These are phyloP conservation scores for Chenopodium album DNA, from an alignment of 148 eudicot species.

Conservation along the genomic window DNA sequence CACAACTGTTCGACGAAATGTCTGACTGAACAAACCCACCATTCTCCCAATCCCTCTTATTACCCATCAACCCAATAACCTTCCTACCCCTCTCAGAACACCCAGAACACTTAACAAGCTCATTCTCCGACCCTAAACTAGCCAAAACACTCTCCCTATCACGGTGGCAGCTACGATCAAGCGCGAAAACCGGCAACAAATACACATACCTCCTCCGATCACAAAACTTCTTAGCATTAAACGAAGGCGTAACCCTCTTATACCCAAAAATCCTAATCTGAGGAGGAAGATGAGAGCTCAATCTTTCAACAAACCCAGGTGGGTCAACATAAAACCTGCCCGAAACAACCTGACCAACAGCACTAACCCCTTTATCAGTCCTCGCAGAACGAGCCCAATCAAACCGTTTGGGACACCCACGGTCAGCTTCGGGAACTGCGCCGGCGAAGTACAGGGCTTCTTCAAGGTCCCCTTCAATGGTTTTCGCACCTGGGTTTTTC, in stretches of 20 bases:
- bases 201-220: conserved; percentile 84
- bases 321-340: conserved; percentile 83
- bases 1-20: conserved; percentile 24
- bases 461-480: conserved; percentile 91
- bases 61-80: conserved; percentile 74
- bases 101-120: conserved; percentile 69
- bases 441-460: conserved; percentile 74
- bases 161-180: conserved; percentile 66
- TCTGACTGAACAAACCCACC: conserved; percentile 3
- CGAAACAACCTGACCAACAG: conserved; percentile 86
- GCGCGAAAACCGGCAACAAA: conserved; percentile 82
- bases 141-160: conserved; percentile 91
- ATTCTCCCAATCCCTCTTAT: conserved; percentile 22
- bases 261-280: conserved; percentile 75
- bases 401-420: conserved; percentile 53
- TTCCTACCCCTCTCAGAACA: conserved; percentile 91
- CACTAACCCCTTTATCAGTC: conserved; percentile 90
- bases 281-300: conserved; percentile 43
- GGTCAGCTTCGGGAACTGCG: conserved; percentile 67
- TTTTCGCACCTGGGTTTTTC: conserved; percentile 93
- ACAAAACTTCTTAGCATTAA: conserved; percentile 77
- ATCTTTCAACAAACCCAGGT: conserved; percentile 59
- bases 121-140: conserved; percentile 69
- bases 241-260: conserved; percentile 57
- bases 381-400: conserved; percentile 94